Conservation (phyloP, 2,329 filamentous ascomycete species). For the Pyricularia sp. region DNA sequence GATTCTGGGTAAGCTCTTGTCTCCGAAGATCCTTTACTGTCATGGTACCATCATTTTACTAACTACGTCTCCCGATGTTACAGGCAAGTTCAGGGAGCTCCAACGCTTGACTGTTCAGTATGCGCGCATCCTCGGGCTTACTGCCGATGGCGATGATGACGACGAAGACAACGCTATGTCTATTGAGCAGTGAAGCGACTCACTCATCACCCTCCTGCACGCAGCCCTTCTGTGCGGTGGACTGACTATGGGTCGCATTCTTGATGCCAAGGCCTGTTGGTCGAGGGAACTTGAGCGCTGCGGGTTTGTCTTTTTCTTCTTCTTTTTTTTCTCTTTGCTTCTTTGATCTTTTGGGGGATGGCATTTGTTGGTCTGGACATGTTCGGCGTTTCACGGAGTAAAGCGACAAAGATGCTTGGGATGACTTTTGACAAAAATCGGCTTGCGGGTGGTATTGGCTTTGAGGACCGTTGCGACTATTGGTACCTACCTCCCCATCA, state of each 20-base stretch:
- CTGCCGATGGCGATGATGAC: slow-evolving; percentile 28
- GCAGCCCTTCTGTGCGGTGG: not conserved
- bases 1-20: slow-evolving; percentile 61
- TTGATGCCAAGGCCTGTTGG: not conserved
- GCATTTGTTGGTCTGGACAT: not conserved
- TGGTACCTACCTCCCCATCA: not conserved
- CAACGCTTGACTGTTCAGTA: slow-evolving; percentile 94
- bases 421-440: not conserved
- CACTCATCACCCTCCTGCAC: not conserved
- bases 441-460: not conserved
- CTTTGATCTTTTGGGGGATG: not conserved
- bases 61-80: slow-evolving; percentile 12
- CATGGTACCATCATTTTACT: slow-evolving; percentile 12
- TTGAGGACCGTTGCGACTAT: not conserved
- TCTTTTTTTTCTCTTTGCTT: not conserved
- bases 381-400: not conserved
- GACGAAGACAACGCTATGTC: slow-evolving; percentile 22
- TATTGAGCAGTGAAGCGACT: slow-evolving; percentile 6
- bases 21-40: not conserved
- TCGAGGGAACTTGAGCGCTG: not conserved
- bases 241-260: not conserved
- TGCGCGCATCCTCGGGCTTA: slow-evolving; percentile 63
- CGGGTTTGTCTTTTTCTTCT: not conserved
- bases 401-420: not conserved
- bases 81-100: slow-evolving; percentile 89